A percentile compares a stretch with the other conserved stretches of the same genome.
Evolutionary conservation across 345 rosid genomes (phyloP).

Genomic region (Stellera chamaejasme): DNA sequence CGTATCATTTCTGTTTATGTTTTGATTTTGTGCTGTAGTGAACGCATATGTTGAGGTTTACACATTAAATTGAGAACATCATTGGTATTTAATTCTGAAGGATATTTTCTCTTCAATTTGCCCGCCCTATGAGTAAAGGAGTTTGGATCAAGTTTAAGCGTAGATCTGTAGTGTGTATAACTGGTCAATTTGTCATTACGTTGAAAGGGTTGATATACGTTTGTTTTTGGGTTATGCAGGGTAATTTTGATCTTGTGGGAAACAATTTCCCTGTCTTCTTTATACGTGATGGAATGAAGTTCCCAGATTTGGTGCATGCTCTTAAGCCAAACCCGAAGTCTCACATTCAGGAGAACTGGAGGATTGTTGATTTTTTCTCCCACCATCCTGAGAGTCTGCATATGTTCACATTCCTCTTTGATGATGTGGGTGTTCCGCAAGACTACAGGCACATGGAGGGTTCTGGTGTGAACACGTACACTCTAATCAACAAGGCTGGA

Average conservation of each 20-base stretch:
- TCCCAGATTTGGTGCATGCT: slow-evolving; percentile 92
- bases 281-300: slow-evolving; percentile 90
- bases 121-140: no score
- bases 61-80: no score
- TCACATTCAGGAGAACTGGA: slow-evolving; percentile 94
- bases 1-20: no score
- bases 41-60: no score
- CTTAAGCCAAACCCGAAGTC: slow-evolving; percentile 97
- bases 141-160: no score
- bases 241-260: slow-evolving; percentile 97
- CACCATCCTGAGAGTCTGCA: slow-evolving; percentile 93
- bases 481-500: slow-evolving; percentile 83
- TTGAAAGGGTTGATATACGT: no score
- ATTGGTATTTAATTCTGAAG: no score
- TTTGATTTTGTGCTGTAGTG: no score
- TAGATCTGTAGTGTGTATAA: no score
- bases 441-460: slow-evolving; percentile 99
- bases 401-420: slow-evolving; percentile 84
- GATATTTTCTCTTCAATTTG: no score
- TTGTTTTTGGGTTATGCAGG: slow-evolving; percentile 50
- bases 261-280: slow-evolving; percentile 98
- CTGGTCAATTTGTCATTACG: no score
- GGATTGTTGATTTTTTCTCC: slow-evolving; percentile 89
- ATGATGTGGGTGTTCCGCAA: slow-evolving; percentile 85
- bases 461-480: slow-evolving; percentile 77